A percentile compares a stretch with the other conserved stretches of the same genome.
These are phyloP conservation scores for Amanita rimosa DNA, from an alignment of 768 basidiomycete species.

Conservation along the genomic window DNA sequence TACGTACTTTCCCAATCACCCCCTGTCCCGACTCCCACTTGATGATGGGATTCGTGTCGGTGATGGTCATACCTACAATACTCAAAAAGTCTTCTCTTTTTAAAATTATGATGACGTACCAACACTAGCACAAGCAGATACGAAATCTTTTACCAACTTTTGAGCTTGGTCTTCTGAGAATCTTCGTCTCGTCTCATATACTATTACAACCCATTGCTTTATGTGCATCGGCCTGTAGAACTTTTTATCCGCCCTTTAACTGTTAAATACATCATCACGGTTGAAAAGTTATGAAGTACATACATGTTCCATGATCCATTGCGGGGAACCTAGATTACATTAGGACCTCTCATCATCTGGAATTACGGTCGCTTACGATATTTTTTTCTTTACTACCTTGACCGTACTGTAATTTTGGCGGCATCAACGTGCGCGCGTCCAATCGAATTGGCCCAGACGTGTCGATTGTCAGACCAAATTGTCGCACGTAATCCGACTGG, in stretches of 20 bases:
- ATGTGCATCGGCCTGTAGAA: slow-evolving; percentile 47
- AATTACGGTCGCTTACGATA: slow-evolving; percentile 30
- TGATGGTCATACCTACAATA: slow-evolving; percentile 45
- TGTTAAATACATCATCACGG: slow-evolving; percentile 23
- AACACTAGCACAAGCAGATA: slow-evolving; percentile 35
- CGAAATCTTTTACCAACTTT: slow-evolving; percentile 43
- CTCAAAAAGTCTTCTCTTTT: slow-evolving; percentile 23
- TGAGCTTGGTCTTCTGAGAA: slow-evolving; percentile 33
- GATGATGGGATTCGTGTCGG: slow-evolving; percentile 31
- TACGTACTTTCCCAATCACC: slow-evolving; percentile 25
- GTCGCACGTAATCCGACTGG: slow-evolving; percentile 58
- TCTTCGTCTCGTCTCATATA: slow-evolving; percentile 45
- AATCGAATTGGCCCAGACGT: slow-evolving; percentile 36
- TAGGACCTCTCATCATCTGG: not conserved
- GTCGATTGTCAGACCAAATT: slow-evolving; percentile 57
- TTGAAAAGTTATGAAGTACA: slow-evolving; percentile 11
- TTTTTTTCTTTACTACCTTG: slow-evolving; percentile 34
- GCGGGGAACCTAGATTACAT: slow-evolving; percentile 32
- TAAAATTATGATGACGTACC: slow-evolving; percentile 32
- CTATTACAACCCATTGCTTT: slow-evolving; percentile 47
- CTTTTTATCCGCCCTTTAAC: slow-evolving; percentile 52
- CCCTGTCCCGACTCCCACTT: slow-evolving; percentile 51
- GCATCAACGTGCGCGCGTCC: slow-evolving; percentile 42
- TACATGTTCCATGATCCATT: slow-evolving; percentile 78
- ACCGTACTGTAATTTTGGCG: slow-evolving; percentile 62